These are phyloP conservation scores for Sugiyamaella pinicola DNA, from an alignment of 1,139 yeast genomes.

Conservation along the genomic window DNA sequence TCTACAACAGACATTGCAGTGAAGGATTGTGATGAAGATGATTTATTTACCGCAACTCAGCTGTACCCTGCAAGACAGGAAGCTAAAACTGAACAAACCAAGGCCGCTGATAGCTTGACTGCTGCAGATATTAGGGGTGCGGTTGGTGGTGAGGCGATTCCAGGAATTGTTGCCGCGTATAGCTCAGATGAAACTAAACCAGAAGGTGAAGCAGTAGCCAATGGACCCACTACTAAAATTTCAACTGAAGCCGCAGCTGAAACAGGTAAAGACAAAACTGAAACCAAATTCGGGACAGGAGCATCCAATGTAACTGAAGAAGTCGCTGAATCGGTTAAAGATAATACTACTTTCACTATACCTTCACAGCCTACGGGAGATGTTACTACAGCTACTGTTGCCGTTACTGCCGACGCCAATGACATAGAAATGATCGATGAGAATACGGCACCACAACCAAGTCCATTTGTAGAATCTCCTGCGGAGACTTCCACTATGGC, in stretches of 20 bases:
- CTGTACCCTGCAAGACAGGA: constrained; percentile 25
- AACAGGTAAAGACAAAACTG: neutral
- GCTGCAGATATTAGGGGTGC: constrained; percentile 67
- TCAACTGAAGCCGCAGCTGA: neutral
- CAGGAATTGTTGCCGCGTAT: constrained; percentile 45
- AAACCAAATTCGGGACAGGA: too few species aligned
- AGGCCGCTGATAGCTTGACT: constrained; percentile 45
- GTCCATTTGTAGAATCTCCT: neutral
- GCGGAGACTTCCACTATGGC: too few species aligned
- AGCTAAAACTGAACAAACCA: constrained; percentile 22
- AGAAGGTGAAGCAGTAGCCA: constrained; percentile 12
- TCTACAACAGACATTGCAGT: constrained; percentile 31
- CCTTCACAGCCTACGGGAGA: neutral
- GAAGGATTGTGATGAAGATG: constrained; percentile 48
- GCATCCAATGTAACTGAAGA: too few species aligned
- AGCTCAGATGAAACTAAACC: constrained; percentile 15
- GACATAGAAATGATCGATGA: constrained; percentile 10
- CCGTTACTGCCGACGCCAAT: too few species aligned
- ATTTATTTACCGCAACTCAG: constrained; percentile 42
- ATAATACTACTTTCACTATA: neutral
- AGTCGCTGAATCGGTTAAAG: constrained; percentile 5
- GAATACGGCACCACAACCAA: constrained; percentile 1
- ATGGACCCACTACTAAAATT: neutral
- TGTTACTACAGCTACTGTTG: neutral
- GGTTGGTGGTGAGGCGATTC: constrained; percentile 58